Evolutionary conservation across 306 rosid species (phyloP).

Genomic region (Acacia acuminata): DNA sequence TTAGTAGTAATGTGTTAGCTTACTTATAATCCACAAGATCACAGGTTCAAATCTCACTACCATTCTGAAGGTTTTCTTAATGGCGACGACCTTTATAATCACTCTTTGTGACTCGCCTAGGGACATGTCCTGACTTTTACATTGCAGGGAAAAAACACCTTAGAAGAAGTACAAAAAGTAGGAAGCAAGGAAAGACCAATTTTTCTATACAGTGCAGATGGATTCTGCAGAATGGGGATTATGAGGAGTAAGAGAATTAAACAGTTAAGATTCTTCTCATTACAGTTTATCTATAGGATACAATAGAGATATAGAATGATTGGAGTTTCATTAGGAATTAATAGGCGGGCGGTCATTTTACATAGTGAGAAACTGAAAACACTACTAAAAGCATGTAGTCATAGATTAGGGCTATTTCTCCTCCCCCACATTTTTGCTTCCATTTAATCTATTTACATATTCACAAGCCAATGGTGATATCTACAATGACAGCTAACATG

Average conservation of each 20-base stretch:
- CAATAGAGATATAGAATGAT: neutral
- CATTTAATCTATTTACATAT: slow-evolving; percentile 23
- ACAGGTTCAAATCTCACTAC: too few species aligned
- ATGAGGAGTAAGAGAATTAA: neutral
- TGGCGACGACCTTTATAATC: too few species aligned
- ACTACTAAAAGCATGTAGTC: neutral
- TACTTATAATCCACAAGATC: too few species aligned
- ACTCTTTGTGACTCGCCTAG: too few species aligned
- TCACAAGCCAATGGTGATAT: slow-evolving; percentile 23
- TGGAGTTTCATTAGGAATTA: neutral
- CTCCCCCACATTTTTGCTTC: slow-evolving; percentile 1
- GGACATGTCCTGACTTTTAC: too few species aligned
- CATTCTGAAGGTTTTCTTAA: too few species aligned
- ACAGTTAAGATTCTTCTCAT: neutral
- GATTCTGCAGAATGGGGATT: neutral
- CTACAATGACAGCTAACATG: slow-evolving; percentile 16
- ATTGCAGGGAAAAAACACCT: too few species aligned
- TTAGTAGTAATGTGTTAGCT: too few species aligned
- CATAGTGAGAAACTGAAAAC: neutral
- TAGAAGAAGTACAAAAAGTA: too few species aligned
- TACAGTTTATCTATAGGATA: neutral
- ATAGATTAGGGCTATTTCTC: neutral
- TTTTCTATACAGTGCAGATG: neutral
- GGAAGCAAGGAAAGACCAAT: neutral
- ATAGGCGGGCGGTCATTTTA: neutral